Evolutionary conservation across 345 rosid species (phyloP).

Genomic region (Triadica sebifera): DNA sequence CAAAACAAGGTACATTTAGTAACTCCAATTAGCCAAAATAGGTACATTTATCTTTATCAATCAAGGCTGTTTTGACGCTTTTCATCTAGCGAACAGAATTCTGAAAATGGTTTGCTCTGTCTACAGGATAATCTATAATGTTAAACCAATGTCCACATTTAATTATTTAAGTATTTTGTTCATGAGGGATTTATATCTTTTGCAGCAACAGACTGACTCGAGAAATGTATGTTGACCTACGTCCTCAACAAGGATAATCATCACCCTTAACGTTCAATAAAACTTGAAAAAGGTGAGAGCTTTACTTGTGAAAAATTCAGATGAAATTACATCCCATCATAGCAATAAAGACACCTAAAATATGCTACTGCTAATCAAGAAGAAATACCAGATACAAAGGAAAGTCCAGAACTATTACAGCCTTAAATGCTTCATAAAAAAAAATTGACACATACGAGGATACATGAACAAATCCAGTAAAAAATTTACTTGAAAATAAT

Average conservation of each 20-base stretch:
- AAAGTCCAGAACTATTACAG: background rate
- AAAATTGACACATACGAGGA: background rate
- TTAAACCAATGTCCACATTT: no score
- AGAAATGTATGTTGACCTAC: background rate
- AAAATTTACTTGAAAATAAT: background rate
- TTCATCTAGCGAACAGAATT: background rate
- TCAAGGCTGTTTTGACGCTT: background rate
- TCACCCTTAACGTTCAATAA: background rate
- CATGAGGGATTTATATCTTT: background rate
- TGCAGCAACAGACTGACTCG: background rate
- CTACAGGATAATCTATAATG: background rate
- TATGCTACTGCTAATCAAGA: background rate
- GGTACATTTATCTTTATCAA: background rate
- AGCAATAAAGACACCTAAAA: background rate
- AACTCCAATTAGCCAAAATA: background rate
- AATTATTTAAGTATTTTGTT: no score
- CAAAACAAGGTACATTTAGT: conserved; percentile 14
- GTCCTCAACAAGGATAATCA: background rate
- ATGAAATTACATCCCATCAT: background rate
- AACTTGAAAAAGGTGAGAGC: background rate
- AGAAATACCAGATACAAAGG: background rate
- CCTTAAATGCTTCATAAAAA: background rate
- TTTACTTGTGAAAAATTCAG: background rate
- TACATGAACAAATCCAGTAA: background rate
- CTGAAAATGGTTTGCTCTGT: background rate